phyloP scores from a whole-genome alignment of 1,284 basidiomycete species.

The Austropuccinia psidii region DNA sequence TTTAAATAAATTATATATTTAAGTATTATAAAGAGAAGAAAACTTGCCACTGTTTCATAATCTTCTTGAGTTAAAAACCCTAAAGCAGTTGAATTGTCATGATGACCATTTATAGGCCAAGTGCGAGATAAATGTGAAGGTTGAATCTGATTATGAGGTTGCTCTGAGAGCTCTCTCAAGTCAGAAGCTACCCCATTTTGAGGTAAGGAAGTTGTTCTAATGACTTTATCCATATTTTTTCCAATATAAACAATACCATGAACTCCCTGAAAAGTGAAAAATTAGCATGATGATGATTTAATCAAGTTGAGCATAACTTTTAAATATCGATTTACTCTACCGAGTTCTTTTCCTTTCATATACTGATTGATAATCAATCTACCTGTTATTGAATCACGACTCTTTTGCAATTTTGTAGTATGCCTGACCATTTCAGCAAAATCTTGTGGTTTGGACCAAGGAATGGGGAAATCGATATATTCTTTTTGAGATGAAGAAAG shows the following conservation, averaged over 20 bases:
- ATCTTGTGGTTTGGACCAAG: not conserved
- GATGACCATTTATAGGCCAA: not conserved
- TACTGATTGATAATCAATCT: constrained; percentile 36
- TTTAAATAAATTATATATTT: not conserved
- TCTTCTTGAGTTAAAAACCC: constrained; percentile 15
- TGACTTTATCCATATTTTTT: constrained; percentile 37
- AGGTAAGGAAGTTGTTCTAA: constrained; percentile 11
- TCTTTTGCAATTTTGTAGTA: constrained; percentile 35
- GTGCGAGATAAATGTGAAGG: not conserved
- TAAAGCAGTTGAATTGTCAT: not conserved
- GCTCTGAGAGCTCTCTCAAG: no score
- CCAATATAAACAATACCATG: constrained; percentile 37
- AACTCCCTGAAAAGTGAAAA: constrained; percentile 1
- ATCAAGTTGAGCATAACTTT: not conserved
- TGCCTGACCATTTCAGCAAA: constrained; percentile 22
- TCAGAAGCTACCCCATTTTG: not conserved
- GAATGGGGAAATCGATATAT: not conserved
- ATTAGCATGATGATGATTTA: not conserved
- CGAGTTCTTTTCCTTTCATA: constrained; percentile 37
- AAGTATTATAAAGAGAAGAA: not conserved
- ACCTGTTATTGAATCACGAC: constrained; percentile 31
- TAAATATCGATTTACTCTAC: constrained; percentile 2
- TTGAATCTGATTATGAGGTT: not conserved
- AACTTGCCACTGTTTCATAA: constrained; percentile 34
- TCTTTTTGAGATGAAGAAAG: not conserved